Evolutionary conservation across 345 rosid genomes (phyloP), one percentile per base, ranked within the genome.

Genomic region (Chamaenerion angustifolium): DNA sequence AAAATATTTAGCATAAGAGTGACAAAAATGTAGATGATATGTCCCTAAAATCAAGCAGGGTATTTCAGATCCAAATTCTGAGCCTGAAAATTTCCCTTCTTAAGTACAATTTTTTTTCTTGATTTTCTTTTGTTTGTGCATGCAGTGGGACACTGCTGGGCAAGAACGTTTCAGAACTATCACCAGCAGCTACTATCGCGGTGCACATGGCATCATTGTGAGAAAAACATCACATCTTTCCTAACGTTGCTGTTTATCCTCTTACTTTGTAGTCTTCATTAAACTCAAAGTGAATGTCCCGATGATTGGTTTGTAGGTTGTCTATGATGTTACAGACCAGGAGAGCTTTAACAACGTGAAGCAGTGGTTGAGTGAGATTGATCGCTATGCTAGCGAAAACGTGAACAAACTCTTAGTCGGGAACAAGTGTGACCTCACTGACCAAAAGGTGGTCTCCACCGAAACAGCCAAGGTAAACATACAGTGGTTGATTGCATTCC

Each of bases 71-170:
- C 27, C 27, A n/a, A 23, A 5, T 23, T 23, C 27, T 5, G 2
- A 23, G 27, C 27, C 2, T 23, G 27, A 23, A 23, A 5, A 23
- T 31, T 31, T 31, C 4, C 37, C 8, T 31, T 1, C 5, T 31
- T 31, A 1, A 31, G 5, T 0, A 3, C 6, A 31, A 31, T 31
- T 31, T 8, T 31, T 1, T 31, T 31, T 31, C 7, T 31, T 31
- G 7, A 5, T 7, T 8, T 35, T 40, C 14, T n/a, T 0, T 52
- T 52, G 11, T 46, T 59, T 65, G 6, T 46, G 42, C 19, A 12
- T 63, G 58, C 79, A 88, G 97, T 88, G 97, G 97, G 97, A 88
- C 67, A 88, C 97, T 48, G 95, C 97, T 56, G 97, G 97, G 16
- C 95, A 88, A 73, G 97, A 88, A 66, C 75, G 97, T 16, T 88